phyloP scores from a whole-genome alignment of 306 rosid genomes.

The Vachellia pachyceras region DNA sequence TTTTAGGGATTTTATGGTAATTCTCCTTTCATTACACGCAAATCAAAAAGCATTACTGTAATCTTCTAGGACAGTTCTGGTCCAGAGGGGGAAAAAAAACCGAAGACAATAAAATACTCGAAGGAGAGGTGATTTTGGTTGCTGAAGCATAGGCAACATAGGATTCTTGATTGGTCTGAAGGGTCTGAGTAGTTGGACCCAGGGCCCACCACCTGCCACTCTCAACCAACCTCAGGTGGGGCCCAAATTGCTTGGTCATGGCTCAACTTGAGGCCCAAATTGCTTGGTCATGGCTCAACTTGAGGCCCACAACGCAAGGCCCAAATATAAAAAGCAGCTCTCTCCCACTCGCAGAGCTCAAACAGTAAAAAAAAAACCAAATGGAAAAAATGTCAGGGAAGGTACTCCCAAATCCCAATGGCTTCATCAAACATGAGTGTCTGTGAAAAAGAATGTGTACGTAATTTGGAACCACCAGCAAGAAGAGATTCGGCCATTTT shows the following conservation, averaged over 20 bases:
- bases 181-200: constrained; percentile 45
- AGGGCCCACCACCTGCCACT: constrained; percentile 50
- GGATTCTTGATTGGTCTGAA: constrained; percentile 49
- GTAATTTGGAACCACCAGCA: neutral
- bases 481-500: neutral
- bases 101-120: neutral
- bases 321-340: constrained; percentile 18
- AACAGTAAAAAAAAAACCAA: constrained; percentile 16
- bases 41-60: neutral
- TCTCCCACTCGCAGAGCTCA: neutral
- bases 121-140: neutral
- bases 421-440: neutral
- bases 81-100: neutral
- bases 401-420: constrained; percentile 13
- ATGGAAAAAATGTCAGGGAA: constrained; percentile 16
- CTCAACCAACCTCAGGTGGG: constrained; percentile 42
- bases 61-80: neutral
- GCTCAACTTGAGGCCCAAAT: constrained; percentile 40
- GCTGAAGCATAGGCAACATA: constrained; percentile 27
- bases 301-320: constrained; percentile 54
- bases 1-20: too few species aligned
- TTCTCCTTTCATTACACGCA: too few species aligned
- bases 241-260: too few species aligned
- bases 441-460: neutral
- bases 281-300: constrained; percentile 15